Conservation (phyloP, 1,284 basidiomycete genomes). For the Xerocomus amazonicus region DNA sequence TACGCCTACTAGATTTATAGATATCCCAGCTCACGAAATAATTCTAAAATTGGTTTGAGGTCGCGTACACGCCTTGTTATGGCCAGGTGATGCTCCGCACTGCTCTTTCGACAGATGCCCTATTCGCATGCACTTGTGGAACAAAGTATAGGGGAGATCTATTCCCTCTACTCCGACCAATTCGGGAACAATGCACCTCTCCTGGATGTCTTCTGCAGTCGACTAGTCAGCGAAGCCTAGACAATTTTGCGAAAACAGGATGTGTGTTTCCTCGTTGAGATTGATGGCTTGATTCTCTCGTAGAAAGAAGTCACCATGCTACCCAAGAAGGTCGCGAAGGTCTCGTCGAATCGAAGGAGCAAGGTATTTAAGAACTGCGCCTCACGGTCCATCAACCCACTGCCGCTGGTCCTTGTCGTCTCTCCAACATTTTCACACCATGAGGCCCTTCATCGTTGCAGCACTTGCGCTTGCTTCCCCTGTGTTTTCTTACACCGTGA, state of each 20-base stretch:
- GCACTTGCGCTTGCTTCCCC: constrained; percentile 6
- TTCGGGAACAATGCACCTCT: background rate
- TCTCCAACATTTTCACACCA: constrained; percentile 2
- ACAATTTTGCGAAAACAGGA: background rate
- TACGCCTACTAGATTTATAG: constrained; percentile 3
- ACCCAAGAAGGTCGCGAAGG: background rate
- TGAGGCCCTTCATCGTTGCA: constrained; percentile 11
- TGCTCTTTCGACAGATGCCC: background rate
- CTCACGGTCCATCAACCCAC: background rate
- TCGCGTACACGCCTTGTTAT: background rate
- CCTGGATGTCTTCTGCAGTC: background rate
- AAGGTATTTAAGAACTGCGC: constrained; percentile 2
- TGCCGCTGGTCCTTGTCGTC: background rate
- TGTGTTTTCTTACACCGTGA: constrained; percentile 7
- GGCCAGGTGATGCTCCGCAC: background rate
- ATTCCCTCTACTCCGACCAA: background rate
- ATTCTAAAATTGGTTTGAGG: background rate
- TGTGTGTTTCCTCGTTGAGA: background rate
- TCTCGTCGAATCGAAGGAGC: background rate
- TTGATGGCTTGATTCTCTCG: background rate
- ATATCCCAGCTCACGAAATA: constrained; percentile 11
- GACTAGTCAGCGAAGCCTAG: background rate
- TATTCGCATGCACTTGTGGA: background rate
- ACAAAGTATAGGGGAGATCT: background rate
- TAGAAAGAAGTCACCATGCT: background rate